These are phyloP conservation scores for Coniella lustricola DNA, from an alignment of 2,329 filamentous ascomycete species.

Conservation along the genomic window DNA sequence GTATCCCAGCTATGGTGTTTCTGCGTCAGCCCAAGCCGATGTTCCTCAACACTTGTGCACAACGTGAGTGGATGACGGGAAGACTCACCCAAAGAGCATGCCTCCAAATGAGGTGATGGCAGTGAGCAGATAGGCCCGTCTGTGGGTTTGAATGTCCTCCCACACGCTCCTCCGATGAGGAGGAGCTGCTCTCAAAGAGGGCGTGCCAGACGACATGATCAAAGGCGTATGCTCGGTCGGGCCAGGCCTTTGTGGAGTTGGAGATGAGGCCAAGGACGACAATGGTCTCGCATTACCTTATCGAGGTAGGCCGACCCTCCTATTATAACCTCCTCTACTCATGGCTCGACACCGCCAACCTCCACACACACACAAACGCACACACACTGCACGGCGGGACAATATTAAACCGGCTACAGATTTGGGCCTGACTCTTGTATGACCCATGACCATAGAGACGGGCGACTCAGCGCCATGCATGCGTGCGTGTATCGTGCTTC, in stretches of 20 bases:
- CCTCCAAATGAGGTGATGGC: conserved; percentile 15
- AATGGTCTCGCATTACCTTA: not conserved
- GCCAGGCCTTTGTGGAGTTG: not conserved
- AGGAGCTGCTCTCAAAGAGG: not conserved
- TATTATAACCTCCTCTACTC: not conserved
- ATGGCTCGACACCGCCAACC: too few relatives aligned
- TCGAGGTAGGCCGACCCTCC: not conserved
- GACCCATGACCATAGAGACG: too few relatives aligned
- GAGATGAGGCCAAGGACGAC: not conserved
- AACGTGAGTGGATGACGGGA: too few relatives aligned
- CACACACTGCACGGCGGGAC: too few relatives aligned
- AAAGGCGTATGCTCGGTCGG: conserved; percentile 1
- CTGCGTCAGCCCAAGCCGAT: not conserved
- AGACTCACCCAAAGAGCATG: conserved; percentile 14
- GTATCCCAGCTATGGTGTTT: conserved; percentile 11
- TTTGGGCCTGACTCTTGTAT: too few relatives aligned
- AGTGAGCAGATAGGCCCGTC: conserved; percentile 9
- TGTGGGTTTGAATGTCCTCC: conserved; percentile 10
- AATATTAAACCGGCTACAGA: too few relatives aligned
- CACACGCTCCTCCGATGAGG: conserved; percentile 2
- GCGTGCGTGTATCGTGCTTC: not conserved
- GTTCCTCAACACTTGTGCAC: too few relatives aligned
- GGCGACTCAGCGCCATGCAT: not conserved
- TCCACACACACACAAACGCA: too few relatives aligned
- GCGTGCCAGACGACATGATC: conserved; percentile 1